A percentile compares a stretch with the other conserved stretches of the same genome.
These are phyloP conservation scores for Fusarium brevicatenulatum DNA, from an alignment of 2,329 filamentous ascomycete genomes.

Conservation along the genomic window DNA sequence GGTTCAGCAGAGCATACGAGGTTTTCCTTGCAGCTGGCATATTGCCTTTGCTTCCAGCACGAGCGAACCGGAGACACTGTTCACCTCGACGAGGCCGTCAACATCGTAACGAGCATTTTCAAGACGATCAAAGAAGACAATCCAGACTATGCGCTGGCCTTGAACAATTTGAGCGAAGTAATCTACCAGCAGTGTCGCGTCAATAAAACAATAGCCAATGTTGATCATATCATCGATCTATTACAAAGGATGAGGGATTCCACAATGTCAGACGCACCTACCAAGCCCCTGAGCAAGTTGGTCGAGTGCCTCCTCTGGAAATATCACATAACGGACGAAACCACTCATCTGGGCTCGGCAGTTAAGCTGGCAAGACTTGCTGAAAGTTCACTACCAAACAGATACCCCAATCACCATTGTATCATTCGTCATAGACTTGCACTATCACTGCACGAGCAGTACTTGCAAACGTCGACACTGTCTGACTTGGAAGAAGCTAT, in stretches of 20 bases:
- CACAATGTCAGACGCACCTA: rapidly evolving
- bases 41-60: background rate
- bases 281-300: background rate
- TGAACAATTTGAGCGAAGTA: rapidly evolving
- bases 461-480: rapidly evolving
- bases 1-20: rapidly evolving
- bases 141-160: rapidly evolving
- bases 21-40: background rate
- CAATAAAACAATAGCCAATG: rapidly evolving
- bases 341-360: rapidly evolving
- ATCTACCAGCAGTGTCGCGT: background rate
- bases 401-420: background rate
- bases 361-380: background rate
- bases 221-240: rapidly evolving
- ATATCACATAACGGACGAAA: background rate
- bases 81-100: background rate
- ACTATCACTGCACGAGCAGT: background rate
- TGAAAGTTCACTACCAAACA: background rate
- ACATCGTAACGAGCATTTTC: rapidly evolving
- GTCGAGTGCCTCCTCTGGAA: background rate
- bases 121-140: rapidly evolving
- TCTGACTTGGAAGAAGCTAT: background rate
- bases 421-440: background rate
- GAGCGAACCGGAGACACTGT: background rate
- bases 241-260: rapidly evolving